phyloP scores from a whole-genome alignment of 148 eudicot genomes.

The Beta vulgaris region DNA sequence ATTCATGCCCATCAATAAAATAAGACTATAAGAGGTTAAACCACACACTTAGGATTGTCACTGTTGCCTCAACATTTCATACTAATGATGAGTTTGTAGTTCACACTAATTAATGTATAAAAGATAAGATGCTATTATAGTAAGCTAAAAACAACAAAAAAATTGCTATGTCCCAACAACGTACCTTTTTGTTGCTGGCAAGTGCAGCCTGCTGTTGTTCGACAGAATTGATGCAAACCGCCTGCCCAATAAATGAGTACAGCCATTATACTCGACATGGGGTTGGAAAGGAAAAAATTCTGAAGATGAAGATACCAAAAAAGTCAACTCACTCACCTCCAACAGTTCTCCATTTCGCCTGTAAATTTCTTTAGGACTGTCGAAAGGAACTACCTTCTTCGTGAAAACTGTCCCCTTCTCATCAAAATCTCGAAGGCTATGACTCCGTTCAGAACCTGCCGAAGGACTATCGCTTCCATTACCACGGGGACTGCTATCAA shows the following conservation, averaged over 20 bases:
- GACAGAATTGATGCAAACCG: conserved; percentile 75
- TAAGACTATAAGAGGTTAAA: background rate
- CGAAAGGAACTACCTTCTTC: conserved; percentile 45
- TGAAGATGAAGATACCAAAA: conserved; percentile 7
- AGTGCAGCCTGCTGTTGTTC: conserved; percentile 75
- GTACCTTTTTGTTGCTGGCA: conserved; percentile 87
- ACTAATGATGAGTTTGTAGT: background rate
- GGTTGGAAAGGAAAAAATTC: background rate
- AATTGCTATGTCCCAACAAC: background rate
- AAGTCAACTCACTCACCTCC: conserved; percentile 51
- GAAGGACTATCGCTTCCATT: conserved; percentile 44
- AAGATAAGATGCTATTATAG: background rate
- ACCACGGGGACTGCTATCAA: conserved; percentile 35
- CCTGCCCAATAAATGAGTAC: conserved; percentile 49
- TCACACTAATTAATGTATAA: background rate
- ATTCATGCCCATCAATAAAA: background rate
- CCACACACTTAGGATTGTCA: background rate
- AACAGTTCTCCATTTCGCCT: conserved; percentile 80
- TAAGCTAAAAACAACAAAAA: conserved; percentile 1
- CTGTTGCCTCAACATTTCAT: background rate
- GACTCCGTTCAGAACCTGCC: conserved; percentile 42
- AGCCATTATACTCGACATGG: conserved; percentile 1
- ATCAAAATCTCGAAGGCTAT: conserved; percentile 37
- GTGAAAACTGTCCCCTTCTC: conserved; percentile 27
- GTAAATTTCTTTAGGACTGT: conserved; percentile 69